Conservation (phyloP, 441 rosid species). For the Capsella rubella region DNA sequence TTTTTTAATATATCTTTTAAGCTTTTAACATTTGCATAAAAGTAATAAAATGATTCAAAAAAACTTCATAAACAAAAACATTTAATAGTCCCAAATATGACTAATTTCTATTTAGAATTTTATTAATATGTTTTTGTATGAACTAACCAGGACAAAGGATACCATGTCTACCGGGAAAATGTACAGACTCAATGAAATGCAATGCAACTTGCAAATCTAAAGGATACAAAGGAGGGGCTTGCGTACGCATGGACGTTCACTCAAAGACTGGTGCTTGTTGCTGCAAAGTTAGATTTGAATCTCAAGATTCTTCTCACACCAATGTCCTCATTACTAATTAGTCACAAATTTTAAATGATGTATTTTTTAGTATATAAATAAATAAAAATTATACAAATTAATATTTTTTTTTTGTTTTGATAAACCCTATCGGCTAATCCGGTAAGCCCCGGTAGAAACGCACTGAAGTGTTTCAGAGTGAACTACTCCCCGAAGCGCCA, state of each 20-base stretch:
- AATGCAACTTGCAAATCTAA: conserved; percentile 24
- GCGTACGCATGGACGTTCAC: neutral
- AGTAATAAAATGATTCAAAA: neutral
- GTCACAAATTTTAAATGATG: neutral
- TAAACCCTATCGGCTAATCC: too few relatives aligned
- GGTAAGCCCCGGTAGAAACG: too few relatives aligned
- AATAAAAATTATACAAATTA: neutral
- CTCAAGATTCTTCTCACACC: conserved; percentile 8
- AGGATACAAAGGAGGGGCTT: conserved; percentile 36
- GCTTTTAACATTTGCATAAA: too few relatives aligned
- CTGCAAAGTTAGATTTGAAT: conserved; percentile 9
- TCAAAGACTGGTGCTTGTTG: conserved; percentile 25
- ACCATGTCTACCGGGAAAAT: conserved; percentile 13
- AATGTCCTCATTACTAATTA: conserved; percentile 3
- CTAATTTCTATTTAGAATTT: neutral
- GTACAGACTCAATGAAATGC: neutral
- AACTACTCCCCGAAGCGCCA: too few relatives aligned
- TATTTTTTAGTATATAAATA: neutral
- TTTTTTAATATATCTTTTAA: too few relatives aligned
- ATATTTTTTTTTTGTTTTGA: too few relatives aligned
- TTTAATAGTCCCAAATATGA: too few relatives aligned
- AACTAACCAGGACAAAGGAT: conserved; percentile 26
- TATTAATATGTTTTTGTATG: neutral
- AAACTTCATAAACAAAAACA: neutral
- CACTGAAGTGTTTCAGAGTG: too few relatives aligned